phyloP scores from a whole-genome alignment of 129 eudicot genomes.

The Chrysanthemum makinoi region DNA sequence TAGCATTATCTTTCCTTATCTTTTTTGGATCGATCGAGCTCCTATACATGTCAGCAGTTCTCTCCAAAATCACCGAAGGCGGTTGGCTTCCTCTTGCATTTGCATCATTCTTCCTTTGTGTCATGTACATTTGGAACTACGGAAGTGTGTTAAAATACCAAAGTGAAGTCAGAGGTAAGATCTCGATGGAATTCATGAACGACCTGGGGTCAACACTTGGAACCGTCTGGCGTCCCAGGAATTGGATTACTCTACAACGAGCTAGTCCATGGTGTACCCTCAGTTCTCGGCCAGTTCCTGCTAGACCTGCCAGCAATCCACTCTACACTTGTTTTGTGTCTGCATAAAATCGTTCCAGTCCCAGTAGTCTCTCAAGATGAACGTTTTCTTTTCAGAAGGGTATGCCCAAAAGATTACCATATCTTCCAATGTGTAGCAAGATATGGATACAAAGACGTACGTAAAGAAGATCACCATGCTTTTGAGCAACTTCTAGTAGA shows the following conservation, averaged over 20 bases:
- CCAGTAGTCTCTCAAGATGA: conserved; percentile 94
- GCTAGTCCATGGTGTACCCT: conserved; percentile 92
- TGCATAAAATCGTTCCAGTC: conserved; percentile 85
- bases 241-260: conserved; percentile 84
- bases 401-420: conserved; percentile 92
- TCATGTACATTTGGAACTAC: conserved; percentile 94
- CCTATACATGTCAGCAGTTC: conserved; percentile 72
- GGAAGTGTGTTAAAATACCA: conserved; percentile 90
- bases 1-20: conserved; percentile 66
- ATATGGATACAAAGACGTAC: conserved; percentile 84
- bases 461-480: conserved; percentile 85
- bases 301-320: conserved; percentile 89
- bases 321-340: conserved; percentile 73
- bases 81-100: conserved; percentile 96
- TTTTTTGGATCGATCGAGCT: conserved; percentile 82
- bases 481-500: conserved; percentile 79
- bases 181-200: conserved; percentile 78
- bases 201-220: conserved; percentile 90
- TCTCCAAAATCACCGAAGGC: conserved; percentile 80
- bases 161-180: conserved; percentile 74
- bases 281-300: conserved; percentile 72
- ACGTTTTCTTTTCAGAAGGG: conserved; percentile 76
- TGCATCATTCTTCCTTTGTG: conserved; percentile 70
- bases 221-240: conserved; percentile 85
- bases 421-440: conserved; percentile 88